phyloP scores from a whole-genome alignment of 441 rosid genomes.

The Dalechampia spathulata region DNA sequence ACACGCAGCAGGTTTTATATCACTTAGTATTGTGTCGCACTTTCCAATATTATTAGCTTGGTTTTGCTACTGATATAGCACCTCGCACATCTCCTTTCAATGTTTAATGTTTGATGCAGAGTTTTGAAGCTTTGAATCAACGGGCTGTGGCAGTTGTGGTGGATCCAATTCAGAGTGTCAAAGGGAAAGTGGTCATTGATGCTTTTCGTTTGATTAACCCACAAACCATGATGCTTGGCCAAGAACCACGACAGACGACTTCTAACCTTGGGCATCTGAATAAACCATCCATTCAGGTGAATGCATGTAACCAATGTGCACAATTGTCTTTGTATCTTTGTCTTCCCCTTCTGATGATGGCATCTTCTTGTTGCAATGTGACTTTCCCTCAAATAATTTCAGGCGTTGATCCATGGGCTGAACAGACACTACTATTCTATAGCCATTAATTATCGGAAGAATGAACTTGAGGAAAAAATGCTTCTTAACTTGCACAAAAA shows the following conservation, averaged over 20 bases:
- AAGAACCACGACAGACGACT: constrained; percentile 92
- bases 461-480: constrained; percentile 99
- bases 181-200: constrained; percentile 98
- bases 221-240: constrained; percentile 99
- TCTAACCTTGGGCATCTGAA: constrained; percentile 96
- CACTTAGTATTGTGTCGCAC: too few species aligned
- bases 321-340: not conserved
- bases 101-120: constrained; percentile 35
- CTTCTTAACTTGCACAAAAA: constrained; percentile 94
- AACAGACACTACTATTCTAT: constrained; percentile 95
- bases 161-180: constrained; percentile 97
- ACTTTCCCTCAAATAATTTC: constrained; percentile 17
- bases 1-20: constrained; percentile 74
- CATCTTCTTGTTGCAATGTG: not conserved
- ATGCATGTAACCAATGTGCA: constrained; percentile 10
- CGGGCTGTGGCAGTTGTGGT: constrained; percentile 99
- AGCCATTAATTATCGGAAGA: constrained; percentile 95
- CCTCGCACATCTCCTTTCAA: too few species aligned
- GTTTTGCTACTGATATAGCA: too few species aligned
- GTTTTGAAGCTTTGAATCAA: constrained; percentile 98
- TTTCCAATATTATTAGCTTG: too few species aligned
- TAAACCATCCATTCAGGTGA: constrained; percentile 93
- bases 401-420: constrained; percentile 93
- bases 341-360: not conserved
- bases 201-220: constrained; percentile 96